Evolutionary conservation across 1,284 basidiomycete species (phyloP).

Genomic region (Xerocomus minutiporus): DNA sequence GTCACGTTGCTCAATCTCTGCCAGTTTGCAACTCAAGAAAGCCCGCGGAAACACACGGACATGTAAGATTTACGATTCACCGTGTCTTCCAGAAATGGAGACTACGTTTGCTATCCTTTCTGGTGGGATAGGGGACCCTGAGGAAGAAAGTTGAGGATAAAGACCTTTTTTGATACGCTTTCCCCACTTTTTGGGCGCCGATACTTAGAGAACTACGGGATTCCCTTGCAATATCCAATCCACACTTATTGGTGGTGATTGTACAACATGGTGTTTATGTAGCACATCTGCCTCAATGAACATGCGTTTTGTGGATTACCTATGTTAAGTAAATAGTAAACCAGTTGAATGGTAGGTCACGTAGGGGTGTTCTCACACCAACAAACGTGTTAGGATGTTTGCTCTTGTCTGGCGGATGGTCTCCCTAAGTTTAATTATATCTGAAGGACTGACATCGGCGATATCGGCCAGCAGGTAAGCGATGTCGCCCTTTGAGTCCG

Average conservation of each 20-base stretch:
- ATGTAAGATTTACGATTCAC: constrained; percentile 97
- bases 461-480: constrained; percentile 98
- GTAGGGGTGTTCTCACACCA: constrained; percentile 45
- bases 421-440: constrained; percentile 81
- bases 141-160: constrained; percentile 61
- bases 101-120: constrained; percentile 91
- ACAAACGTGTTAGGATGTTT: constrained; percentile 85
- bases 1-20: constrained; percentile 9
- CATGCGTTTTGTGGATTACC: constrained; percentile 1
- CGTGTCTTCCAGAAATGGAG: constrained; percentile 96
- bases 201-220: constrained; percentile 5
- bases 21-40: constrained; percentile 87
- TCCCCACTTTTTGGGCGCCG: not conserved
- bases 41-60: constrained; percentile 89
- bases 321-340: not conserved
- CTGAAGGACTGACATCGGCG: constrained; percentile 78
- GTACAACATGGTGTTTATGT: not conserved
- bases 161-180: constrained; percentile 1
- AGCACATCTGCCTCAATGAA: constrained; percentile 3
- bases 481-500: constrained; percentile 92
- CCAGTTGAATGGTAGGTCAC: constrained; percentile 33
- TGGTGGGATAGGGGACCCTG: constrained; percentile 88
- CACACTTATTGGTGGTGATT: not conserved
- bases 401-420: constrained; percentile 78
- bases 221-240: not conserved